Percentiles rank a stretch among this genome's conserved stretches.
phyloP scores from a whole-genome alignment of 1,284 basidiomycete species.

The Heimioporus punctisporus region DNA sequence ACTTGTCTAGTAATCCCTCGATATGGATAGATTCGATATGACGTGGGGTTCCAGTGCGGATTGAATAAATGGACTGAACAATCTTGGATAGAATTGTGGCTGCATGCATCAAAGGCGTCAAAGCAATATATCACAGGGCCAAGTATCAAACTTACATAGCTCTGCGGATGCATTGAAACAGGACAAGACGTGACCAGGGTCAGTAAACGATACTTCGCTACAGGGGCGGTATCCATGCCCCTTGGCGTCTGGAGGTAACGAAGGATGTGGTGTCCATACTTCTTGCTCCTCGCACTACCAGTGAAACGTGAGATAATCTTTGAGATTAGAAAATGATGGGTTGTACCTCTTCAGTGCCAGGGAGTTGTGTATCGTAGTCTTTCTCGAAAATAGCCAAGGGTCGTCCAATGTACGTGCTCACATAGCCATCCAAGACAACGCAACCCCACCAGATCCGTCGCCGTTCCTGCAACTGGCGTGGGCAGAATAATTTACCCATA shows the following conservation, averaged over 20 bases:
- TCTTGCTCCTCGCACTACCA: conserved; percentile 63
- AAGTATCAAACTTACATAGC: conserved; percentile 54
- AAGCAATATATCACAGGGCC: not conserved
- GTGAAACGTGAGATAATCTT: conserved; percentile 3
- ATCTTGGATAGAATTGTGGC: conserved; percentile 69
- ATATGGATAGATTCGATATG: conserved; percentile 59
- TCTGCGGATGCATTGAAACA: conserved; percentile 78
- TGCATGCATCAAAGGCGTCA: conserved; percentile 30
- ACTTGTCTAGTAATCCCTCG: conserved; percentile 74
- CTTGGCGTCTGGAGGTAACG: conserved; percentile 35
- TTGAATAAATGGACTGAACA: conserved; percentile 75
- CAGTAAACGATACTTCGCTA: conserved; percentile 27
- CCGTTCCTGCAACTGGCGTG: conserved; percentile 71
- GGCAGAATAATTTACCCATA: conserved; percentile 61
- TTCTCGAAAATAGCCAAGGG: conserved; percentile 79
- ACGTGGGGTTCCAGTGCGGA: conserved; percentile 58
- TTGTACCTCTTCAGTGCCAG: conserved; percentile 63
- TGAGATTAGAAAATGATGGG: not conserved
- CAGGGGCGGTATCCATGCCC: conserved; percentile 28
- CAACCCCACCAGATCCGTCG: conserved; percentile 84
- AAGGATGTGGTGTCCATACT: conserved; percentile 49
- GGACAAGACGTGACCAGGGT: conserved; percentile 60
- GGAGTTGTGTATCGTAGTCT: conserved; percentile 80
- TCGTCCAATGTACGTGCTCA: conserved; percentile 79
- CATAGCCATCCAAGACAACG: conserved; percentile 81